Conservation (phyloP, 768 basidiomycete species). For the Pleurotus pulmonarius region DNA sequence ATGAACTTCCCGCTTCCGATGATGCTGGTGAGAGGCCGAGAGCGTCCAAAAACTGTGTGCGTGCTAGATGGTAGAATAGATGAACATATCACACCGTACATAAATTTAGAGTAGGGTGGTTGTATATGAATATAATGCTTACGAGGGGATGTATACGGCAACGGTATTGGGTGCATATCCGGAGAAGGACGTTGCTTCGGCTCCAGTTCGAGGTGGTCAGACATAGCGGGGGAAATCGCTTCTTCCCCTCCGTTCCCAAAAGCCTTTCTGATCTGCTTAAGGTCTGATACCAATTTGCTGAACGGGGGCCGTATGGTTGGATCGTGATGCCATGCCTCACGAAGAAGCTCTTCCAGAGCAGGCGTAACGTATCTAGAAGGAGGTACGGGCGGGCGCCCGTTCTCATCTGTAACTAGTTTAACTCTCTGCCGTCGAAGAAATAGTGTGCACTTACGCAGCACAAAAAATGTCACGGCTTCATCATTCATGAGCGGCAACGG, state of each 20-base stretch:
- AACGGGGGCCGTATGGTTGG: slow-evolving; percentile 54
- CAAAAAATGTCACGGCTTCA: slow-evolving; percentile 44
- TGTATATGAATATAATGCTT: background rate
- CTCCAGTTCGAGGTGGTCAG: slow-evolving; percentile 17
- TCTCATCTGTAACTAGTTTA: slow-evolving; percentile 33
- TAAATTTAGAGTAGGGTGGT: background rate
- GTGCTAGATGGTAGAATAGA: slow-evolving; percentile 2
- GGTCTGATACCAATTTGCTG: slow-evolving; percentile 36
- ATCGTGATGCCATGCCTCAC: slow-evolving; percentile 53
- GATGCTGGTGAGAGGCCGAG: slow-evolving; percentile 13
- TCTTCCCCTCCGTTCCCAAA: slow-evolving; percentile 29
- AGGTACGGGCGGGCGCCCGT: slow-evolving; percentile 50
- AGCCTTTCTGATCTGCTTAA: slow-evolving; percentile 42
- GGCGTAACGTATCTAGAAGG: slow-evolving; percentile 26
- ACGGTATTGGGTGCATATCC: slow-evolving; percentile 32
- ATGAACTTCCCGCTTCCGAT: slow-evolving; percentile 10
- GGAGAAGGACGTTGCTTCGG: slow-evolving; percentile 28
- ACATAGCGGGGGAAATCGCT: slow-evolving; percentile 24
- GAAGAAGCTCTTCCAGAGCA: slow-evolving; percentile 40
- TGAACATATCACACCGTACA: background rate
- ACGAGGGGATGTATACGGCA: slow-evolving; percentile 17
- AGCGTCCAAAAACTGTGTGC: background rate
- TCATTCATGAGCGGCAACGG: slow-evolving; percentile 56
- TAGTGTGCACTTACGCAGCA: slow-evolving; percentile 37
- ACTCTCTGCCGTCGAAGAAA: background rate